These are phyloP conservation scores for Rubia yunnanensis DNA, from an alignment of 257 asterid genomes.

Conservation along the genomic window DNA sequence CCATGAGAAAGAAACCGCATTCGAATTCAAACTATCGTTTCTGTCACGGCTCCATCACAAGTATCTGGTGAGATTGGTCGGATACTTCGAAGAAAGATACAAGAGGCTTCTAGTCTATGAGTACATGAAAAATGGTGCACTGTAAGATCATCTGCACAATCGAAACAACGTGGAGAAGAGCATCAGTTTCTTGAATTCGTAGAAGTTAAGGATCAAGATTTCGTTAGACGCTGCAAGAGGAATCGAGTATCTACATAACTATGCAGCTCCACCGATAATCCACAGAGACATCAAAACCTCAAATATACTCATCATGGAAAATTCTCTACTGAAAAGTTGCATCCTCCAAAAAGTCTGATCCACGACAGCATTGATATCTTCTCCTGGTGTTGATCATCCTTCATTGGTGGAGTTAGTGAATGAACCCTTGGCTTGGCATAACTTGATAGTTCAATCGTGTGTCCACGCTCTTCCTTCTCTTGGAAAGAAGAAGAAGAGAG, in stretches of 20 bases:
- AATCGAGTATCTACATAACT: conserved; percentile 69
- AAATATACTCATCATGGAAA: conserved; percentile 54
- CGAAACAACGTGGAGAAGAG: conserved; percentile 45
- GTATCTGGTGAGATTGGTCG: conserved; percentile 66
- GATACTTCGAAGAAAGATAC: conserved; percentile 67
- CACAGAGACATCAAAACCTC: conserved; percentile 87
- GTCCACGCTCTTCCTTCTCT: no score
- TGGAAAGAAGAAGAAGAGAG: no score
- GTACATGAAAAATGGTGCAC: conserved; percentile 85
- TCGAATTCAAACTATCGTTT: conserved; percentile 67
- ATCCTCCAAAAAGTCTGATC: no score
- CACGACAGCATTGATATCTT: no score
- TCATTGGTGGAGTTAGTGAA: no score
- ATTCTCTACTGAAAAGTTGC: no score
- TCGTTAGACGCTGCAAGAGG: conserved; percentile 78
- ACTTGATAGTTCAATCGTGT: no score
- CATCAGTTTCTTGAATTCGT: conserved; percentile 52
- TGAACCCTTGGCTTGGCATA: no score
- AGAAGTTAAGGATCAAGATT: conserved; percentile 72
- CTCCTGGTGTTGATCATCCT: no score
- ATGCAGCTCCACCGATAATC: conserved; percentile 78
- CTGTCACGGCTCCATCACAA: conserved; percentile 80
- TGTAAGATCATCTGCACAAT: conserved; percentile 60
- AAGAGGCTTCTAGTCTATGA: no score
- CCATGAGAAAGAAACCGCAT: conserved; percentile 76